phyloP scores from a whole-genome alignment of 2,329 filamentous ascomycete species.

The Phaeosphaeriaceae sp. region DNA sequence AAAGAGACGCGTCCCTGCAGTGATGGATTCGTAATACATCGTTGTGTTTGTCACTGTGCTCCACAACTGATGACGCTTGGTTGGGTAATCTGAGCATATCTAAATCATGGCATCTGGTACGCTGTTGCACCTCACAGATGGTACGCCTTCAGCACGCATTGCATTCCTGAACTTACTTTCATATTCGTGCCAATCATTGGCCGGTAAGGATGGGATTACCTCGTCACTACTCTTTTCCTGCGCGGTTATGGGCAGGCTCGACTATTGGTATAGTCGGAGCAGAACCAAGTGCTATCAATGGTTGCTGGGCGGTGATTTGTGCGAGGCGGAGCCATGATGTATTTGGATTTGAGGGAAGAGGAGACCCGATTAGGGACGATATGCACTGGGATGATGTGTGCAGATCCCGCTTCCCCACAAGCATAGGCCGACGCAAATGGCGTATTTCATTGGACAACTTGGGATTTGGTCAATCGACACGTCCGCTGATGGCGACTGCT shows the following conservation, averaged over 20 bases:
- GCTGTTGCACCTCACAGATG: not conserved
- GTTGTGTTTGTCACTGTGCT: not conserved
- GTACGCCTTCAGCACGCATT: too few species aligned
- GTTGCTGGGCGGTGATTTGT: not conserved
- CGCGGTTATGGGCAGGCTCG: too few species aligned
- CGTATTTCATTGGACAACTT: not conserved
- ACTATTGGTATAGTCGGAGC: too few species aligned
- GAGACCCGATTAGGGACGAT: conserved; percentile 3
- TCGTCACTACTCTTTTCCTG: too few species aligned
- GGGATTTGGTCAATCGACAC: not conserved
- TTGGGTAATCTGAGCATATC: not conserved
- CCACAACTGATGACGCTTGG: not conserved
- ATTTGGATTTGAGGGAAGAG: not conserved
- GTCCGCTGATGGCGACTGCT: not conserved
- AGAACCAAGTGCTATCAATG: too few species aligned
- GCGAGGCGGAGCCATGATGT: not conserved
- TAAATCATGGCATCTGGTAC: not conserved
- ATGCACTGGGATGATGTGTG: not conserved
- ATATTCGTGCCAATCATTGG: too few species aligned
- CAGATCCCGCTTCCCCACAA: conserved; percentile 6
- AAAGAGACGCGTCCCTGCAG: conserved; percentile 6
- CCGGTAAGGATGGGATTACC: too few species aligned
- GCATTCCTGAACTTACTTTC: too few species aligned
- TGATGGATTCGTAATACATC: not conserved
- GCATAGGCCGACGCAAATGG: not conserved